phyloP scores from a whole-genome alignment of 2,329 filamentous ascomycete genomes.

The Epichloe uncinata region DNA sequence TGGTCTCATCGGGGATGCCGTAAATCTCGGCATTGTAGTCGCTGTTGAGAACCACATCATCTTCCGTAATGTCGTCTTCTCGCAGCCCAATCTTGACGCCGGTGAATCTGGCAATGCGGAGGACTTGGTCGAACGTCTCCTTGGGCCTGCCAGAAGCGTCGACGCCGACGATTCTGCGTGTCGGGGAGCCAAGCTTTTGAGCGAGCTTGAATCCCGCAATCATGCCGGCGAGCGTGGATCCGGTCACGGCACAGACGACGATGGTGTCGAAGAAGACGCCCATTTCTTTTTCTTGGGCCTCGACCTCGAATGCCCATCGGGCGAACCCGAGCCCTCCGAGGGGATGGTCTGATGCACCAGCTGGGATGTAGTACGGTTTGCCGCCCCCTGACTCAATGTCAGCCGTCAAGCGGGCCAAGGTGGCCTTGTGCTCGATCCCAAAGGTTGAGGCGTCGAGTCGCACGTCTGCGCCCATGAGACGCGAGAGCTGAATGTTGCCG shows the following conservation, averaged over 20 bases:
- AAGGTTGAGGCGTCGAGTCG: conserved; percentile 46
- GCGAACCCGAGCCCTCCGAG: conserved; percentile 59
- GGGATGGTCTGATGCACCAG: conserved; percentile 56
- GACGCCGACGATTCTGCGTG: conserved; percentile 50
- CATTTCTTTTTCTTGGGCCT: conserved; percentile 44
- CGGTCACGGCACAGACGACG: conserved; percentile 58
- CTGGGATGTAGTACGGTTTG: conserved; percentile 59
- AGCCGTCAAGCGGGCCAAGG: conserved; percentile 38
- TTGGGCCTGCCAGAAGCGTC: conserved; percentile 33
- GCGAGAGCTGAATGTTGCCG: conserved; percentile 58
- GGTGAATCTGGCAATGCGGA: conserved; percentile 52
- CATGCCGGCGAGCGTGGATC: conserved; percentile 58
- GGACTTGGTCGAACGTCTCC: conserved; percentile 50
- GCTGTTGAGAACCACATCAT: conserved; percentile 42
- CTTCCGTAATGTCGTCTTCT: conserved; percentile 45
- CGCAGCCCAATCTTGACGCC: conserved; percentile 47
- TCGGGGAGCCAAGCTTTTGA: conserved; percentile 30
- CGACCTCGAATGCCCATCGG: conserved; percentile 57
- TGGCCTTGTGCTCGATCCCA: conserved; percentile 55
- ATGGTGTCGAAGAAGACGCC: conserved; percentile 55
- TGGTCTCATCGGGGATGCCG: conserved; percentile 51
- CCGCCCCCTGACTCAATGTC: conserved; percentile 39
- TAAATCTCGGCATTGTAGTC: conserved; percentile 53
- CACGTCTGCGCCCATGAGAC: conserved; percentile 53
- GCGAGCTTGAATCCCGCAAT: conserved; percentile 58